phyloP scores from a whole-genome alignment of 192 early-diverging fungal species.

The Coemansia sp. region DNA sequence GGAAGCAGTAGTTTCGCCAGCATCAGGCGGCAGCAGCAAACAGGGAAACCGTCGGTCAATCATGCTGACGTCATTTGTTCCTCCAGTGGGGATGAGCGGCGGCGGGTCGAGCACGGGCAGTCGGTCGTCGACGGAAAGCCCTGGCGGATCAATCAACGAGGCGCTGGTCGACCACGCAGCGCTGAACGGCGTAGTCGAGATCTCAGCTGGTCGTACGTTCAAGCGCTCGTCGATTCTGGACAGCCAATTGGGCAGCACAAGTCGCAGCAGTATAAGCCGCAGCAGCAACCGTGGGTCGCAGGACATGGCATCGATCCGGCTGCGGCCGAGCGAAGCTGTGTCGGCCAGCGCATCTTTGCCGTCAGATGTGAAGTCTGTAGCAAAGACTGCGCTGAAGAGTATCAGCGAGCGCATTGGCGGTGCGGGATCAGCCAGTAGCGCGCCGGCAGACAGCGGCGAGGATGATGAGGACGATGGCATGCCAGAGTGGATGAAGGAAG shows the following conservation, averaged over 20 bases:
- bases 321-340: constrained; percentile 40
- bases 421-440: constrained; percentile 6
- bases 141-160: constrained; percentile 12
- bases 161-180: neutral
- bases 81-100: constrained; percentile 38
- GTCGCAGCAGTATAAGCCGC: constrained; percentile 7
- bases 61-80: constrained; percentile 51
- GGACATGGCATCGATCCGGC: constrained; percentile 33
- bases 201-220: constrained; percentile 24
- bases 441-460: constrained; percentile 3
- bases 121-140: constrained; percentile 42
- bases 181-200: constrained; percentile 29
- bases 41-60: constrained; percentile 44
- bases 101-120: constrained; percentile 27
- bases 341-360: neutral
- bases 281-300: constrained; percentile 18
- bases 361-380: constrained; percentile 1
- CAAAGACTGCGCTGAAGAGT: constrained; percentile 37
- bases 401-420: constrained; percentile 32
- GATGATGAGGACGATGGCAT: constrained; percentile 7
- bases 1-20: constrained; percentile 17
- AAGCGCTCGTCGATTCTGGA: constrained; percentile 34
- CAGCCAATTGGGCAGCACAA: constrained; percentile 7
- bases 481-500: constrained; percentile 50
- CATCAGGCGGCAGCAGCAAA: constrained; percentile 9